Conservation (phyloP, 2,329 filamentous ascomycete genomes). For the Epichloe sibirici region DNA sequence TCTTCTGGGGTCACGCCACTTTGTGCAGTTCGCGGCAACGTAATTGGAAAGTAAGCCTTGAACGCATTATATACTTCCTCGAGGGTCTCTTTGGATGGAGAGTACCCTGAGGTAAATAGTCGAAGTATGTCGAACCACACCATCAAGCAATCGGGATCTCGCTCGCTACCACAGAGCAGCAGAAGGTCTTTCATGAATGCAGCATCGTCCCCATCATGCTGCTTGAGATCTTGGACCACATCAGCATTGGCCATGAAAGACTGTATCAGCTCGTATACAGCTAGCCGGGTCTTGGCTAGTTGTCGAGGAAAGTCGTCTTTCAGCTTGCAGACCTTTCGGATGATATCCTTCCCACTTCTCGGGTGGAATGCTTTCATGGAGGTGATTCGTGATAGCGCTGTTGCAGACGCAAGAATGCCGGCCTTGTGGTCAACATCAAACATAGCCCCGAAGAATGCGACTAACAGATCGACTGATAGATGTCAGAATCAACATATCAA, state of each 20-base stretch:
- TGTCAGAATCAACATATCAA: background rate
- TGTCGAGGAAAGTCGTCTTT: conserved; percentile 46
- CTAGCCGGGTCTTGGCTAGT: conserved; percentile 36
- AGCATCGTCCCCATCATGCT: conserved; percentile 28
- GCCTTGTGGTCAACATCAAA: conserved; percentile 48
- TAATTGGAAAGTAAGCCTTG: conserved; percentile 50
- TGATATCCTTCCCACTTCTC: conserved; percentile 33
- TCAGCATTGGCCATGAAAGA: conserved; percentile 30
- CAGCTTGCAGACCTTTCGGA: conserved; percentile 36
- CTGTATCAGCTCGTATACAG: conserved; percentile 37
- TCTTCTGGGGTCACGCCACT: conserved; percentile 43
- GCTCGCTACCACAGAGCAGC: conserved; percentile 39
- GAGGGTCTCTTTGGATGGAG: conserved; percentile 31
- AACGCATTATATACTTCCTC: conserved; percentile 41
- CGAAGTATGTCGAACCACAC: conserved; percentile 42
- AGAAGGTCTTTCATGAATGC: conserved; percentile 38
- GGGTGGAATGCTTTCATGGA: conserved; percentile 40
- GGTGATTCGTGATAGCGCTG: conserved; percentile 36
- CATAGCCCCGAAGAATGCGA: conserved; percentile 45
- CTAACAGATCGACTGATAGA: conserved; percentile 29
- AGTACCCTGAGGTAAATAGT: conserved; percentile 32
- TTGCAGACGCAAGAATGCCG: conserved; percentile 42
- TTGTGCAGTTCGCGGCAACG: conserved; percentile 36
- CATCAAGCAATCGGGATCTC: conserved; percentile 45
- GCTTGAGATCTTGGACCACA: conserved; percentile 31